phyloP scores from a whole-genome alignment of 148 eudicot species.

The Rhododendron mucronatum region DNA sequence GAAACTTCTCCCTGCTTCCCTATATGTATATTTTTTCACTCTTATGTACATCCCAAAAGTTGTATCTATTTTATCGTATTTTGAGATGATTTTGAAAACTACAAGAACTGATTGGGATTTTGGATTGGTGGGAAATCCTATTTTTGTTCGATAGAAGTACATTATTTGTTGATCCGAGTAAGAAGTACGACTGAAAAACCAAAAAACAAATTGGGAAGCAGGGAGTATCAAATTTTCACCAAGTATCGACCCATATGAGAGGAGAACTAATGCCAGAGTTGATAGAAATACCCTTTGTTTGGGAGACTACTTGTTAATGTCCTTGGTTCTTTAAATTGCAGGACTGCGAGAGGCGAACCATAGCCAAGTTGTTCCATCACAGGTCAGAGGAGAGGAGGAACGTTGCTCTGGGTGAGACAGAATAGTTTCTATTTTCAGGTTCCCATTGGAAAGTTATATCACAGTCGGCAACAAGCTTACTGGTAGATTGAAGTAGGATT shows the following conservation, averaged over 20 bases:
- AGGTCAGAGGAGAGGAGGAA: constrained; percentile 64
- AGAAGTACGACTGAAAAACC: not conserved
- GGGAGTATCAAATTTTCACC: not conserved
- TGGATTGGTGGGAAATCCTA: not conserved
- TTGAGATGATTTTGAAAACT: not conserved
- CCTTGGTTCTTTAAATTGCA: constrained; percentile 25
- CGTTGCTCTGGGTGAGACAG: constrained; percentile 24
- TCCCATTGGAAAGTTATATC: constrained; percentile 16
- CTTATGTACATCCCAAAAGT: not conserved
- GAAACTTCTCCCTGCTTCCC: not conserved
- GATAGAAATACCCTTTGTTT: not conserved
- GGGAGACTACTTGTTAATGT: not conserved
- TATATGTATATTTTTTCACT: not conserved
- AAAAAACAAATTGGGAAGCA: not conserved
- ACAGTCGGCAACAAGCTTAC: constrained; percentile 6
- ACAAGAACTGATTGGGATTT: not conserved
- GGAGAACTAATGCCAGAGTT: not conserved
- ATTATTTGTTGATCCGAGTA: not conserved
- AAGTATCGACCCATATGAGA: not conserved
- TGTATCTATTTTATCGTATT: not conserved
- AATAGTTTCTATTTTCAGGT: constrained; percentile 27
- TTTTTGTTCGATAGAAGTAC: not conserved
- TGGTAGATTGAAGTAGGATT: constrained; percentile 5
- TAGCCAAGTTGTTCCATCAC: constrained; percentile 88
- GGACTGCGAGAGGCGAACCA: constrained; percentile 94